Evolutionary conservation across 2,329 filamentous ascomycete genomes (phyloP), one percentile per base, ranked within the genome.

Genomic region (Penicillium sp.): DNA sequence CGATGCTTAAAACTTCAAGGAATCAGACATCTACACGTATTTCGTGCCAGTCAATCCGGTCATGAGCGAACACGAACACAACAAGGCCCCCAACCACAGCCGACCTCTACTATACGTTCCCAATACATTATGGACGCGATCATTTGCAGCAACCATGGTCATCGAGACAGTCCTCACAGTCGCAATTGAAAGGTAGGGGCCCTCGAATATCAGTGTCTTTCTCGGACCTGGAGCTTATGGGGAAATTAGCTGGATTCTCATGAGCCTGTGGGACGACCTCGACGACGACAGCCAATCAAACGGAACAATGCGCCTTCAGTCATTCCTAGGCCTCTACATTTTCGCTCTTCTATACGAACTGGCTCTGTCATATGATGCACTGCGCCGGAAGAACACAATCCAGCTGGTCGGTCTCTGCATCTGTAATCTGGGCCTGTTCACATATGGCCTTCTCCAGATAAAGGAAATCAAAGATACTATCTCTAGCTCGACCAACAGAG

Each of bases 331-430:
- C 13, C 55, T 64, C 5, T 64, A 61, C 48, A 64, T 64, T 5
- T 64, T 64, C 45, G 61, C 61, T 2, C 53, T 64, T 8, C 32
- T 64, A 18, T 64, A 62, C 39, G 61, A 64, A 22, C 55, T 64
- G 9, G 56, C 22, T 5, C 58, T 64, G 5, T 59, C 60, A n/a
- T 64, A 64, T 38, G 61, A 64, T 45, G 61, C 61, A 11, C 22
- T 64, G 29, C 58, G 60, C 26, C 61, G 60, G 14, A 61, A 53
- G 24, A 64, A 64, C 39, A 61, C 58, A 22, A 62, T 64, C n/a
- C 61, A 64, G 20, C 43, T 64, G 13, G 38, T 60, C 26, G 61
- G 61, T 1, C 53, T 64, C 5, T 64, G 61, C 20, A 40, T 62
- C 8, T 64, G 61, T 37, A 64, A 64, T 31, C 18, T 60, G n/a